These are phyloP conservation scores for Fagus crenata DNA, from an alignment of 306 rosid genomes.

Conservation along the genomic window DNA sequence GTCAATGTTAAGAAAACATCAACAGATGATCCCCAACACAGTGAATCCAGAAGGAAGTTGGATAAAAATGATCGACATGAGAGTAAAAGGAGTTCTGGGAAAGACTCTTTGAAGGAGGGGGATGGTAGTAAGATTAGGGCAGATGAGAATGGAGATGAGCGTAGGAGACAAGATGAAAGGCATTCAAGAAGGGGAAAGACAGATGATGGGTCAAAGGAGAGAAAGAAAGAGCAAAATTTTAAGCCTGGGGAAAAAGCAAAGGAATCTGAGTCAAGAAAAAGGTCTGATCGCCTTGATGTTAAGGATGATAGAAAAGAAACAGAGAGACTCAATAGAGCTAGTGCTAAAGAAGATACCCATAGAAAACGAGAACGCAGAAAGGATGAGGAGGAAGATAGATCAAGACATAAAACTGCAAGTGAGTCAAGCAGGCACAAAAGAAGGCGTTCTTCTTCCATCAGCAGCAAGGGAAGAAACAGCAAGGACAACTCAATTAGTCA, in stretches of 20 bases:
- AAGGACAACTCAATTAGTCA: constrained; percentile 46
- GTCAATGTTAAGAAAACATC: constrained; percentile 31
- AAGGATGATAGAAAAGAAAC: constrained; percentile 67
- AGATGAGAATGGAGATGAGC: constrained; percentile 59
- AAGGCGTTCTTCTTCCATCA: constrained; percentile 65
- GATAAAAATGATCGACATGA: constrained; percentile 51
- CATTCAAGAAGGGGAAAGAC: constrained; percentile 57
- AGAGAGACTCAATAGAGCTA: constrained; percentile 50
- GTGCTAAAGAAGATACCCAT: constrained; percentile 51
- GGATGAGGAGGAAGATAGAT: constrained; percentile 69
- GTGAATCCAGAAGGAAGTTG: constrained; percentile 48
- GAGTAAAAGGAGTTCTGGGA: constrained; percentile 42
- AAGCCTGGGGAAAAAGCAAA: constrained; percentile 55
- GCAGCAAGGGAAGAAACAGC: constrained; percentile 73
- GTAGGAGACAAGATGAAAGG: constrained; percentile 60
- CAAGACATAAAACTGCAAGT: constrained; percentile 58
- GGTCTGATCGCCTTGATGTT: constrained; percentile 54
- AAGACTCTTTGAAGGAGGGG: constrained; percentile 51
- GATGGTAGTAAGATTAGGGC: constrained; percentile 51
- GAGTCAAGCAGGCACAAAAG: constrained; percentile 68
- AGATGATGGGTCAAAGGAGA: constrained; percentile 62
- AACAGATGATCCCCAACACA: constrained; percentile 39
- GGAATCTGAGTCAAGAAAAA: constrained; percentile 72
- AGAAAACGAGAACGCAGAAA: constrained; percentile 62
- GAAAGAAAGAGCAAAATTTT: constrained; percentile 46